Base-by-base conservation (phyloP, 306 rosid genomes). In the Castanea mollissima region DNA sequence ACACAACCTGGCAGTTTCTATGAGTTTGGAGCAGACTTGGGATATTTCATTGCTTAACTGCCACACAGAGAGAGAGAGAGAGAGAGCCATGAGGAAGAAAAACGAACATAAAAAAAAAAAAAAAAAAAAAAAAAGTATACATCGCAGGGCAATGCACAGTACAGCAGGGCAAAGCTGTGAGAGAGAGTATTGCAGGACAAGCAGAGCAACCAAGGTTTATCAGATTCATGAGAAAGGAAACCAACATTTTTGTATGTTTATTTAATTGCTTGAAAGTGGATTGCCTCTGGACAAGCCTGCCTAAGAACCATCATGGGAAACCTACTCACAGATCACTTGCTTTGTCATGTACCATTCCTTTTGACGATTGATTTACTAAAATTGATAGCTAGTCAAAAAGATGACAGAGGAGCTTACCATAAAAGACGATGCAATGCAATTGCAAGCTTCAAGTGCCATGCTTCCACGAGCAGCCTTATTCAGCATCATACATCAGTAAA, bases 391-490 rank as follows among this genome's bases (percentile, higher is more conserved):
- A 58, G 58, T 70, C 25, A 46, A 34, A 82, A 78, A 80, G 80
- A 21, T 44, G 60, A 38, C 20, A 76, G 19, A 52, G 81, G 44
- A 76, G 56, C 88, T 81, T 87, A 94, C 99, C 74, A 55, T 74
- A 78, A 94, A 89, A 81, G 95, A 85, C 58, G 92, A 88, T 52
- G 90, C 91, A 76, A 94, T 81, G 82, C 91, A 91, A 83, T 94
- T 89, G 91, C 99, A 94, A 84, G 97, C 99, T 85, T 94, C 99
- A 71, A 94, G 99, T 4, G 99, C 97, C 91, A 92, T 85, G 58
- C 52, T 77, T 86, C 99, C 99, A 76, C 92, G 93, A 58, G 86
- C 80, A 62, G 81, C 88, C 99, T 92, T 75, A 81, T 83, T 86
- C 74, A 77, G 75, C 20, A 82, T 32, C 74, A 74, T 18, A 74